Conservation (phyloP, 805 yeast species). For the Candida morakotiae region DNA sequence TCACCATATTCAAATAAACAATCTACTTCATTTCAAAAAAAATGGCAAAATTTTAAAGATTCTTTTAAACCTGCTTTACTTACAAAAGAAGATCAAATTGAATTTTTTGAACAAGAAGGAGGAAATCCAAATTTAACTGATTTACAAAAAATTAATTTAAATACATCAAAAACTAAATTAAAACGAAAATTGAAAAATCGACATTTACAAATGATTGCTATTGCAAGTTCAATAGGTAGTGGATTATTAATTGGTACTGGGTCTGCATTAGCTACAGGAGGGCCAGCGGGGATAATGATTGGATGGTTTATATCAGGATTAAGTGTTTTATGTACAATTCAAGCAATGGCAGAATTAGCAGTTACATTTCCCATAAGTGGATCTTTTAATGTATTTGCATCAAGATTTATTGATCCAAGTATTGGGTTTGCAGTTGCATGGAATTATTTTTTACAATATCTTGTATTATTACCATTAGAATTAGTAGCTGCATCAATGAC, state of each 20-base stretch:
- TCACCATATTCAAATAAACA: neutral
- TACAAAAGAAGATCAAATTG: slow-evolving; percentile 18
- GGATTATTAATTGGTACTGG: slow-evolving; percentile 43
- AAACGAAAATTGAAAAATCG: slow-evolving; percentile 29
- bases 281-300: slow-evolving; percentile 37
- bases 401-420: slow-evolving; percentile 63
- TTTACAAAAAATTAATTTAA: slow-evolving; percentile 35
- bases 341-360: slow-evolving; percentile 45
- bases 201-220: slow-evolving; percentile 42
- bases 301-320: slow-evolving; percentile 36
- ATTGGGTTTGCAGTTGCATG: slow-evolving; percentile 71
- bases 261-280: slow-evolving; percentile 32
- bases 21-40: neutral
- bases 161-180: slow-evolving; percentile 36
- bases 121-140: slow-evolving; percentile 24
- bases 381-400: slow-evolving; percentile 49
- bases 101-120: slow-evolving; percentile 11
- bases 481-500: slow-evolving; percentile 38
- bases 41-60: slow-evolving; percentile 44
- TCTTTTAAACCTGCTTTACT: slow-evolving; percentile 40
- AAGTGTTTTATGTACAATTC: slow-evolving; percentile 35
- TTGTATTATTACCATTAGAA: slow-evolving; percentile 63
- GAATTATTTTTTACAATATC: slow-evolving; percentile 58
- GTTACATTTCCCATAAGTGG: slow-evolving; percentile 41
- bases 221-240: slow-evolving; percentile 41